Evolutionary conservation across 2,329 filamentous ascomycete genomes (phyloP).

Genomic region (Hypoxylon sp.): DNA sequence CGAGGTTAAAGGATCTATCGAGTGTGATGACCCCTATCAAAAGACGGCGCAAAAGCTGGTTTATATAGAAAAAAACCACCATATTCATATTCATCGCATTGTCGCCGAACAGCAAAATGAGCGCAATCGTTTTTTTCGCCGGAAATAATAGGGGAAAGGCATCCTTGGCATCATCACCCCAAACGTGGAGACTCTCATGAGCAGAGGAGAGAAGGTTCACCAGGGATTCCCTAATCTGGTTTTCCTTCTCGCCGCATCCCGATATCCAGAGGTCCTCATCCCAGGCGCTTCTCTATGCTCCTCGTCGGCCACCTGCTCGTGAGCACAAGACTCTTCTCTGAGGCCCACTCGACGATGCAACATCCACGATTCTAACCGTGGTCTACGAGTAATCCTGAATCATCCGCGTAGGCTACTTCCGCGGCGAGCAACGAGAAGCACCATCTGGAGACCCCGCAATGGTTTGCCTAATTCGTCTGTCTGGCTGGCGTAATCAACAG

Average conservation of each 20-base stretch:
- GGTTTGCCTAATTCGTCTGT: not conserved
- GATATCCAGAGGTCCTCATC: conserved; percentile 7
- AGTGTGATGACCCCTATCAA: conserved; percentile 1
- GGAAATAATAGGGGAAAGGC: conserved; percentile 11
- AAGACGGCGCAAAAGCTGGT: not conserved
- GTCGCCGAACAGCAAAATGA: not conserved
- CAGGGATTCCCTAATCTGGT: conserved; percentile 14
- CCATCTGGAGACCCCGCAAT: conserved; percentile 6
- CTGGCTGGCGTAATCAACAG: not conserved
- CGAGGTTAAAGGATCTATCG: conserved; percentile 1
- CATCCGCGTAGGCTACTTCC: conserved; percentile 4
- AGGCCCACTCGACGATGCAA: too few species aligned
- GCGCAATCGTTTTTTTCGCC: conserved; percentile 1
- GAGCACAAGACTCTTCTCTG: too few species aligned
- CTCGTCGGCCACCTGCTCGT: conserved; percentile 1
- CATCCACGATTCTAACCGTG: conserved; percentile 2
- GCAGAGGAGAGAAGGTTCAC: conserved; percentile 1
- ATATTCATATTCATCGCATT: too few species aligned
- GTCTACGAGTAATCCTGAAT: conserved; percentile 7
- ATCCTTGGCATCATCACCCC: conserved; percentile 7
- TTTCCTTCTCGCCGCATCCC: conserved; percentile 1
- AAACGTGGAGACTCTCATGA: conserved; percentile 5
- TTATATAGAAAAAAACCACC: conserved; percentile 21
- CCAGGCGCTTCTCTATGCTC: not conserved
- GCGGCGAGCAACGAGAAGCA: not conserved